Evolutionary conservation across 129 eudicot species (phyloP).

Genomic region (Pulicaria dysenterica): DNA sequence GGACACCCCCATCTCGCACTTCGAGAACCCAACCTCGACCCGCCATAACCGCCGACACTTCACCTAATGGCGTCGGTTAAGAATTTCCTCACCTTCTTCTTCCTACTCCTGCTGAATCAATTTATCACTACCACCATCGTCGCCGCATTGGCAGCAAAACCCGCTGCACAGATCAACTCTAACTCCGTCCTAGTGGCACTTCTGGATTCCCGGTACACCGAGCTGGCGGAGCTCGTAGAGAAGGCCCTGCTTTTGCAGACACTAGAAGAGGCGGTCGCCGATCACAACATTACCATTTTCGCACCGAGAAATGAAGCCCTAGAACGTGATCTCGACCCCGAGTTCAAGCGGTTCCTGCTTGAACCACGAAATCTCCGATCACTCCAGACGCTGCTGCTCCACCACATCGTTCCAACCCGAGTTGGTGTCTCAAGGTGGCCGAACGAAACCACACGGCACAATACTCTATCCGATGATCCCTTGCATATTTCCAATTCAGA

Average conservation of each 20-base stretch:
- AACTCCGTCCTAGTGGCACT: slow-evolving; percentile 52
- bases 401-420: slow-evolving; percentile 69
- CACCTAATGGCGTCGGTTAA: slow-evolving; percentile 30
- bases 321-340: slow-evolving; percentile 68
- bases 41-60: slow-evolving; percentile 41
- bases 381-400: slow-evolving; percentile 60
- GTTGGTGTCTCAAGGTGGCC: slow-evolving; percentile 53
- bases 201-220: slow-evolving; percentile 67
- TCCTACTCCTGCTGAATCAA: slow-evolving; percentile 9
- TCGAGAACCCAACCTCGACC: slow-evolving; percentile 34
- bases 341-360: slow-evolving; percentile 74
- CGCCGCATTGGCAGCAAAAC: slow-evolving; percentile 30
- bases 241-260: slow-evolving; percentile 67
- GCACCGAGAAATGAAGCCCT: slow-evolving; percentile 78
- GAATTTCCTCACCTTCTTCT: slow-evolving; percentile 6
- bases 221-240: slow-evolving; percentile 79
- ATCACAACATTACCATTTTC: slow-evolving; percentile 73
- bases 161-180: slow-evolving; percentile 44
- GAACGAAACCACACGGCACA: slow-evolving; percentile 32
- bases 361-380: slow-evolving; percentile 74
- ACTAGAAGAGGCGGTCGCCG: slow-evolving; percentile 53
- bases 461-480: slow-evolving; percentile 39
- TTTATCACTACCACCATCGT: slow-evolving; percentile 7
- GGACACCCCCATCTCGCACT: slow-evolving; percentile 11
- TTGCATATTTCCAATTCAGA: slow-evolving; percentile 19